A percentile compares a stretch with the other conserved stretches of the same genome.
phyloP scores from a whole-genome alignment of 768 basidiomycete genomes.

The Boletellus emodensis region DNA sequence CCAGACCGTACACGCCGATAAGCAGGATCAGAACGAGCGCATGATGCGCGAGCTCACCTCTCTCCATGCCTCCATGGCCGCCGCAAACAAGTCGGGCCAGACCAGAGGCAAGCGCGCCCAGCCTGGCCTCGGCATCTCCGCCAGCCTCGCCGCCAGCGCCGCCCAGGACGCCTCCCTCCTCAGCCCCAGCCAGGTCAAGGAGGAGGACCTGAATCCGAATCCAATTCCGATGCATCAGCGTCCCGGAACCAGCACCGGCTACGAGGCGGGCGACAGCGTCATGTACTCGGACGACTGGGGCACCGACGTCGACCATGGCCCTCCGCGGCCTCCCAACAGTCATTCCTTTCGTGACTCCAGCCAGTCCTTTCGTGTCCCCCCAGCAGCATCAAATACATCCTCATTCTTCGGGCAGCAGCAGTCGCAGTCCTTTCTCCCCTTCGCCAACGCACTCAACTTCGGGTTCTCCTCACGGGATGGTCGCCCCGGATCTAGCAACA shows the following conservation, averaged over 20 bases:
- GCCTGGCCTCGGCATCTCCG: constrained; percentile 15
- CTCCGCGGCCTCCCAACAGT: constrained; percentile 37
- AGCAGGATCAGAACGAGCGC: constrained; percentile 79
- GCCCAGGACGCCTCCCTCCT: constrained; percentile 22
- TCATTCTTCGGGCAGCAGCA: constrained; percentile 39
- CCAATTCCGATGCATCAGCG: constrained; percentile 42
- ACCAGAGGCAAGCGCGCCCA: constrained; percentile 39
- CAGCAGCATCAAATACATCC: constrained; percentile 39
- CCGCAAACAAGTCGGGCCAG: constrained; percentile 39
- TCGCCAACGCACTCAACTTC: constrained; percentile 46
- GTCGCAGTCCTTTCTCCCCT: constrained; percentile 70
- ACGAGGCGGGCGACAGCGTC: constrained; percentile 47
- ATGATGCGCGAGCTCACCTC: constrained; percentile 90
- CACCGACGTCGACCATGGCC: constrained; percentile 35
- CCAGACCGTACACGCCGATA: constrained; percentile 95
- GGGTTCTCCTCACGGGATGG: constrained; percentile 38
- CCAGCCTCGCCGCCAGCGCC: constrained; percentile 16
- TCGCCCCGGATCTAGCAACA: constrained; percentile 46
- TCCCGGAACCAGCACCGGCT: constrained; percentile 72
- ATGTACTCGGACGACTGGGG: constrained; percentile 35
- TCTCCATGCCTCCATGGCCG: constrained; percentile 78
- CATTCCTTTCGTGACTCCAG: constrained; percentile 79
- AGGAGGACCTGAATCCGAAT: constrained; percentile 35
- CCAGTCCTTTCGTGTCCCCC: constrained; percentile 78
- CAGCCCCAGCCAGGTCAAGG: constrained; percentile 35